Conservation (phyloP, 192 early-diverging fungal genomes). For the Umbelopsis vinacea region DNA sequence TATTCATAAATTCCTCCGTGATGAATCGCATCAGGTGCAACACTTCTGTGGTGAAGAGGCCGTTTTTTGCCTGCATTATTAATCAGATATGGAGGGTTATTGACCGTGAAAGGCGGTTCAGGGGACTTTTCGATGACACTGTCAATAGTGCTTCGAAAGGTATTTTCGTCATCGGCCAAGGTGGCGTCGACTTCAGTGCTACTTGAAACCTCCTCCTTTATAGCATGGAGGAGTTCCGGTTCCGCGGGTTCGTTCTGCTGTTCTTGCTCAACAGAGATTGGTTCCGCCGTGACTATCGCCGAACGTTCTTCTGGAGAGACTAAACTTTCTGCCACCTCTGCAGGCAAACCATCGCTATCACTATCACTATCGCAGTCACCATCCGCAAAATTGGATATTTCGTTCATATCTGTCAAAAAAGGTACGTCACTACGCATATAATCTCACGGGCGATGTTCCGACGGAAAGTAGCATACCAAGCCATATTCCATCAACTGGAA, state of each 20-base stretch:
- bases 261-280: not conserved
- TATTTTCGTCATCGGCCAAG: not conserved
- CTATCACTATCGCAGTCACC: not conserved
- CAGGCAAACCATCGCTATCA: not conserved
- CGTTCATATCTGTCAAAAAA: constrained; percentile 33
- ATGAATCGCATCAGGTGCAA: not conserved
- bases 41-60: not conserved
- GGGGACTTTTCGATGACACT: not conserved
- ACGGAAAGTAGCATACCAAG: constrained; percentile 62
- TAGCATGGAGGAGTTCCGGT: not conserved
- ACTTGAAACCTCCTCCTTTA: not conserved
- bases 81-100: constrained; percentile 32
- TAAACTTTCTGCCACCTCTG: not conserved
- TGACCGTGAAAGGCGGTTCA: not conserved
- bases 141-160: not conserved
- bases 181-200: not conserved
- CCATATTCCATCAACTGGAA: constrained; percentile 60
- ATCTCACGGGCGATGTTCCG: not conserved
- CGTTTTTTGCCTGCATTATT: constrained; percentile 26
- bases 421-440: constrained; percentile 34
- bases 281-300: not conserved
- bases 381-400: constrained; percentile 17
- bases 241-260: not conserved
- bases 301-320: too few relatives aligned
- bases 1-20: not conserved